These are phyloP conservation scores for Fraxinus americana DNA, from an alignment of 257 asterid species.

Conservation along the genomic window DNA sequence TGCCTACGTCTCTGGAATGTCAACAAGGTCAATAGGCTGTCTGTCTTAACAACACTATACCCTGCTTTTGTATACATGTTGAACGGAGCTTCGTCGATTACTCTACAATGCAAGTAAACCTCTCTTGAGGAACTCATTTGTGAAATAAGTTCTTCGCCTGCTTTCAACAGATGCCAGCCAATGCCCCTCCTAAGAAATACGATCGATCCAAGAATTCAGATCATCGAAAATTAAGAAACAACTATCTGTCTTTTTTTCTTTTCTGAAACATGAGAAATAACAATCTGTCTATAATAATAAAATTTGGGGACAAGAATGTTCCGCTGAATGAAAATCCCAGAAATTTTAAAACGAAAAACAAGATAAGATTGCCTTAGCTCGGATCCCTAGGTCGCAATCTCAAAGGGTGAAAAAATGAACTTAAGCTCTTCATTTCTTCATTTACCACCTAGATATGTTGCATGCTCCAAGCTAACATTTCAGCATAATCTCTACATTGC, in stretches of 20 bases:
- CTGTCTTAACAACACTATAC: slow-evolving; percentile 71
- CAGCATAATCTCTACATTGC: background rate
- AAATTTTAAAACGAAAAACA: background rate
- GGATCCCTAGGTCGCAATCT: background rate
- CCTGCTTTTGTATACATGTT: slow-evolving; percentile 86
- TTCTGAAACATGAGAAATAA: background rate
- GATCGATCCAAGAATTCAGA: slow-evolving; percentile 6
- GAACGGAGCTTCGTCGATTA: slow-evolving; percentile 81
- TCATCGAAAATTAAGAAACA: background rate
- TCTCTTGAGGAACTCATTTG: slow-evolving; percentile 71
- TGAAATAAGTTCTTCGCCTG: slow-evolving; percentile 79
- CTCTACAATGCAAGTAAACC: slow-evolving; percentile 87
- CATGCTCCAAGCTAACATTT: background rate
- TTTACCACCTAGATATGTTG: background rate
- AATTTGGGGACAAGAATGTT: background rate
- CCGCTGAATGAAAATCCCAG: background rate
- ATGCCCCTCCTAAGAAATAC: slow-evolving; percentile 78
- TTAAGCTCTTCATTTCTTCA: slow-evolving; percentile 1
- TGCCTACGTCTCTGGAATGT: slow-evolving; percentile 87
- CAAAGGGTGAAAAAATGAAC: background rate
- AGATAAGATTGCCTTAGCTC: background rate
- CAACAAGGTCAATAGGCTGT: slow-evolving; percentile 70
- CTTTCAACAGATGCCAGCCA: slow-evolving; percentile 89
- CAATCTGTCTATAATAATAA: background rate
- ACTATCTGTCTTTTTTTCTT: background rate